phyloP scores from a whole-genome alignment of 352 stramenopile species.

The Pythium scleroteichum region DNA sequence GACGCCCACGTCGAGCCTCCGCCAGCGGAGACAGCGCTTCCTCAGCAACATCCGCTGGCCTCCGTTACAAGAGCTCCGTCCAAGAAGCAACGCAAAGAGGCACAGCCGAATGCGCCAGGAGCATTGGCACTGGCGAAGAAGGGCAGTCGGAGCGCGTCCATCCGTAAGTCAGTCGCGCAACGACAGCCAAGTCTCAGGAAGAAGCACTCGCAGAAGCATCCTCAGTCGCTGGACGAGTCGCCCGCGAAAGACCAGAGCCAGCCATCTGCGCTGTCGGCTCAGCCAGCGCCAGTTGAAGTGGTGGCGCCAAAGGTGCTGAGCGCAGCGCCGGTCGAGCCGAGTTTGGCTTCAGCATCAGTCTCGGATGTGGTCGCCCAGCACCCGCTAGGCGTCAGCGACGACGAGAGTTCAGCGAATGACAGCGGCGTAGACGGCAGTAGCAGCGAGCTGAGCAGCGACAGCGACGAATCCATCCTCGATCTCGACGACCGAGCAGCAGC shows the following conservation, averaged over 20 bases:
- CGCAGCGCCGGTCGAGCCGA: too few species aligned
- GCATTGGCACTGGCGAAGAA: conserved; percentile 7
- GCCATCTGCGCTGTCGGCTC: too few species aligned
- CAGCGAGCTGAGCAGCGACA: conserved; percentile 19
- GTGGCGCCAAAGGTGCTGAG: too few species aligned
- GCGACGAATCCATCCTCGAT: conserved; percentile 26
- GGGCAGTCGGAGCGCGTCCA: conserved; percentile 14
- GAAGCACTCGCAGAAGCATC: conserved; percentile 9
- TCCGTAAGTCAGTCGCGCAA: conserved; percentile 15
- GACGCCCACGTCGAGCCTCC: too few species aligned
- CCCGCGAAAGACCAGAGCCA: background rate
- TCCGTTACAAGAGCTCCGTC: background rate
- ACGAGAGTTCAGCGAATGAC: conserved; percentile 15
- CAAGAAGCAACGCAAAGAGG: too few species aligned
- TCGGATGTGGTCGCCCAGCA: too few species aligned
- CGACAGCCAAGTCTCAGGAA: conserved; percentile 21
- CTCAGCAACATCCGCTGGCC: too few species aligned
- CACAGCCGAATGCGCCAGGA: conserved; percentile 4
- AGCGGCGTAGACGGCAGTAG: conserved; percentile 21
- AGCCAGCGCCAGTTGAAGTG: too few species aligned
- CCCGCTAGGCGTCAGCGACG: background rate
- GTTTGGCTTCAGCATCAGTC: too few species aligned
- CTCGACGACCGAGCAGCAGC: background rate
- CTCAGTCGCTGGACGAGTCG: background rate
- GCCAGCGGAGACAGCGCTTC: too few species aligned